These are phyloP conservation scores for Penicillium sp. DNA, from an alignment of 2,329 filamentous ascomycete species.

Conservation along the genomic window DNA sequence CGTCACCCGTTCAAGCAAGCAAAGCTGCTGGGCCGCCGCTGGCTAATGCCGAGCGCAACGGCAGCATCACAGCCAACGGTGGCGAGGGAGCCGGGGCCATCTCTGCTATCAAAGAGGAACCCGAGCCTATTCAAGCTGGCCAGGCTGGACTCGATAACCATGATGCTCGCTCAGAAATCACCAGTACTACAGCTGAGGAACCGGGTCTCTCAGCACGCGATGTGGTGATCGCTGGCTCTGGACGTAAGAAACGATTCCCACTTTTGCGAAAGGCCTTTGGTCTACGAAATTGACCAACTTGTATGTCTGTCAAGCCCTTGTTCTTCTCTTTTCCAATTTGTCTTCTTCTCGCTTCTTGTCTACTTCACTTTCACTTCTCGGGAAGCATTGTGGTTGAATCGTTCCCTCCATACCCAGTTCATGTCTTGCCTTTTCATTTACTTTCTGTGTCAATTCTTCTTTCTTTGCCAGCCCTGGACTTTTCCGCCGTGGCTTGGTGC, in stretches of 20 bases:
- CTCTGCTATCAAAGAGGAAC: constrained; percentile 15
- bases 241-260: constrained; percentile 52
- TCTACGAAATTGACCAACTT: constrained; percentile 31
- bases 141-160: constrained; percentile 15
- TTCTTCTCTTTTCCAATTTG: background rate
- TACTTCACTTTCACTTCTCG: constrained; percentile 3
- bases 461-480: background rate
- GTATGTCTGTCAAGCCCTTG: background rate
- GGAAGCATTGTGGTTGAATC: constrained; percentile 12
- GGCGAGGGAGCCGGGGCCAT: constrained; percentile 2
- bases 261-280: constrained; percentile 51
- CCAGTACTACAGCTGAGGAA: constrained; percentile 20
- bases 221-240: constrained; percentile 40
- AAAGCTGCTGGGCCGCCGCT: background rate
- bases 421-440: constrained; percentile 9
- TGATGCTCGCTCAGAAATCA: constrained; percentile 21
- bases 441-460: constrained; percentile 1
- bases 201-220: constrained; percentile 28
- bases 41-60: constrained; percentile 10
- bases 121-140: constrained; percentile 12
- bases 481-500: background rate
- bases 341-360: constrained; percentile 1
- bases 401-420: constrained; percentile 16
- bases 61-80: constrained; percentile 18
- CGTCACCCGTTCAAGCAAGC: constrained; percentile 10